Percentiles rank a stretch among this genome's conserved stretches.
These are phyloP conservation scores for Apiotrichum laibachii DNA, from an alignment of 1,284 basidiomycete genomes.

Conservation along the genomic window DNA sequence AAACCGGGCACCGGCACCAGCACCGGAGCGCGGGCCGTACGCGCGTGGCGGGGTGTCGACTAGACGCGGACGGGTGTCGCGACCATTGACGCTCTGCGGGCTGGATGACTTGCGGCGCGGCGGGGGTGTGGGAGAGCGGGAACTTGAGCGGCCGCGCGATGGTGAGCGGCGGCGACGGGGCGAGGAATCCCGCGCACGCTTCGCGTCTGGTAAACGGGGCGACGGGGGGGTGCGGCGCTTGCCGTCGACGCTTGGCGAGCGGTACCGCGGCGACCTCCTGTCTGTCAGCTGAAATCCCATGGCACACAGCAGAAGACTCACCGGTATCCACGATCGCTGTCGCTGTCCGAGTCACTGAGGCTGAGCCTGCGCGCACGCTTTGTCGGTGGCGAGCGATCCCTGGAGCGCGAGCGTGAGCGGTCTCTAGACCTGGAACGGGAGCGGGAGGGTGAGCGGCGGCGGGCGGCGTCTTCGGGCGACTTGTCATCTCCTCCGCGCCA, in stretches of 20 bases:
- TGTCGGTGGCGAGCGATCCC: constrained; percentile 5
- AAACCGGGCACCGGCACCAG: not conserved
- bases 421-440: not conserved
- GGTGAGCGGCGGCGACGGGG: constrained; percentile 7
- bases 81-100: constrained; percentile 9
- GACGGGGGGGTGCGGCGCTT: constrained; percentile 13
- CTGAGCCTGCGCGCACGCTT: constrained; percentile 5
- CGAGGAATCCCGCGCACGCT: constrained; percentile 11
- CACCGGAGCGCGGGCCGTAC: constrained; percentile 10
- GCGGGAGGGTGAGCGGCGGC: not conserved
- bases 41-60: constrained; percentile 9
- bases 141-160: constrained; percentile 1
- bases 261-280: constrained; percentile 3
- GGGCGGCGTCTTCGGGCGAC: not conserved
- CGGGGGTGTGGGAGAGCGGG: constrained; percentile 3
- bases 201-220: constrained; percentile 10
- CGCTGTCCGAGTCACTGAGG: constrained; percentile 8
- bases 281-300: too few species aligned
- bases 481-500: not conserved
- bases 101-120: not conserved
- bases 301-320: too few species aligned
- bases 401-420: constrained; percentile 2
- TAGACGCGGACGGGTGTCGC: constrained; percentile 18
- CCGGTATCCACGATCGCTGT: not conserved
- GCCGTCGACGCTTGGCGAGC: constrained; percentile 7